phyloP scores from a whole-genome alignment of 106 monocot species.

The Apostasia shenzhenica region DNA sequence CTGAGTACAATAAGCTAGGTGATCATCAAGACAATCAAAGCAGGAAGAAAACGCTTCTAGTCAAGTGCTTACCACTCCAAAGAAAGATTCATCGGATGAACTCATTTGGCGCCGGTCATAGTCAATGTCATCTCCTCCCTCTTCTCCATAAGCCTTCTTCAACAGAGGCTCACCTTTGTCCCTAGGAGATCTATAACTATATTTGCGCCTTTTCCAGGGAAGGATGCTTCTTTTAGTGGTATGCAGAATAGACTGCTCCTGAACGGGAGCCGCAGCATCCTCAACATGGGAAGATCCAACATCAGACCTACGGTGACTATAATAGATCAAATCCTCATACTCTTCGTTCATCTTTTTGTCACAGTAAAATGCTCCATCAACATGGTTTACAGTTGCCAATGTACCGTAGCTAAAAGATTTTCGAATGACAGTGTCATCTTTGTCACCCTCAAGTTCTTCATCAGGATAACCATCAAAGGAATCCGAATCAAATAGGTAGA shows the following conservation, averaged over 20 bases:
- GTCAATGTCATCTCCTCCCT: conserved; percentile 88
- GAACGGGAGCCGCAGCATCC: conserved; percentile 20
- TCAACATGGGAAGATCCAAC: conserved; percentile 26
- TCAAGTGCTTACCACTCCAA: conserved; percentile 21
- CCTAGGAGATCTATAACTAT: conserved; percentile 13
- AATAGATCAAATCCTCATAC: conserved; percentile 47
- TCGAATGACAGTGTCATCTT: conserved; percentile 36
- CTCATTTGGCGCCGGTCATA: conserved; percentile 66
- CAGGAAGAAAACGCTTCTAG: background rate
- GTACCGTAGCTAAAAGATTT: conserved; percentile 91
- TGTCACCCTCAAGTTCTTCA: conserved; percentile 32
- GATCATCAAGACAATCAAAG: background rate
- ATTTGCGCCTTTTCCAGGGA: conserved; percentile 54
- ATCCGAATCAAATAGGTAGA: conserved; percentile 49
- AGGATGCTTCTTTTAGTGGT: conserved; percentile 41
- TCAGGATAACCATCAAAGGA: conserved; percentile 46
- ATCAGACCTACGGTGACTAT: conserved; percentile 43
- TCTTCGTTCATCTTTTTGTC: background rate
- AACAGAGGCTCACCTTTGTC: conserved; percentile 70
- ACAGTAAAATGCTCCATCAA: conserved; percentile 11
- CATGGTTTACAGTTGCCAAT: conserved; percentile 48
- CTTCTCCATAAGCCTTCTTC: conserved; percentile 63
- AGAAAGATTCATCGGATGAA: conserved; percentile 67
- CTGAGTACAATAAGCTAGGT: background rate
- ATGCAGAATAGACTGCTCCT: conserved; percentile 15